A percentile compares a stretch with the other conserved stretches of the same genome.
Conservation (phyloP, 108 stramenopile genomes). For the Discostella stelligeroides region DNA sequence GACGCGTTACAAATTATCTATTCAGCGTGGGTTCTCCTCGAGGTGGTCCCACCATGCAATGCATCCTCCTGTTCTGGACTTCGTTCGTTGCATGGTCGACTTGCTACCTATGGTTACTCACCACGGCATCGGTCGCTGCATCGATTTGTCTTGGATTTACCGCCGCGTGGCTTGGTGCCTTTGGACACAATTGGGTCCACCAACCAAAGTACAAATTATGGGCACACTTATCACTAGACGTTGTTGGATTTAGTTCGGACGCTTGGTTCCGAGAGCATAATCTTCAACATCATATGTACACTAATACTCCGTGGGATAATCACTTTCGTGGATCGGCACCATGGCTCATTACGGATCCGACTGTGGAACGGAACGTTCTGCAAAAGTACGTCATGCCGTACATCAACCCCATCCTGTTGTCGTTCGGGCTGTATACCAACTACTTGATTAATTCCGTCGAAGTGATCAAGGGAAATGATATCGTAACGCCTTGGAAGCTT, state of each 20-base stretch:
- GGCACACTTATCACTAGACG: conserved; percentile 17
- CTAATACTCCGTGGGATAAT: conserved; percentile 29
- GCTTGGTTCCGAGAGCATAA: conserved; percentile 30
- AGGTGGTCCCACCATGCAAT: conserved; percentile 14
- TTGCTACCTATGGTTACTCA: conserved; percentile 4
- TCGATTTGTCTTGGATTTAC: conserved; percentile 21
- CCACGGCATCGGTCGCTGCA: background rate
- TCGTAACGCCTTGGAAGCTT: conserved; percentile 15
- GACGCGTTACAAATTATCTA: conserved; percentile 4
- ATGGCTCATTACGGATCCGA: conserved; percentile 23
- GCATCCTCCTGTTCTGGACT: conserved; percentile 17
- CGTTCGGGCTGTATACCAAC: conserved; percentile 21
- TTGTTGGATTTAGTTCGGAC: conserved; percentile 18
- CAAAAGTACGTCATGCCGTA: conserved; percentile 19
- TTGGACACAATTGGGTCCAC: conserved; percentile 29
- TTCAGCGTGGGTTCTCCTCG: background rate
- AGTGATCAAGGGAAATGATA: conserved; percentile 19
- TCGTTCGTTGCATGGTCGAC: conserved; percentile 13
- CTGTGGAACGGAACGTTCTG: conserved; percentile 9
- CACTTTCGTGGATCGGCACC: conserved; percentile 24
- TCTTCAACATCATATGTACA: conserved; percentile 39
- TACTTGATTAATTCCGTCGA: conserved; percentile 17
- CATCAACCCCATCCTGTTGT: conserved; percentile 19
- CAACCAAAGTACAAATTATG: conserved; percentile 26
- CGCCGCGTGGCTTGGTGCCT: conserved; percentile 25